These are phyloP conservation scores for Penicillium flavigenum DNA, from an alignment of 495 filamentous ascomycete species.

Conservation along the genomic window DNA sequence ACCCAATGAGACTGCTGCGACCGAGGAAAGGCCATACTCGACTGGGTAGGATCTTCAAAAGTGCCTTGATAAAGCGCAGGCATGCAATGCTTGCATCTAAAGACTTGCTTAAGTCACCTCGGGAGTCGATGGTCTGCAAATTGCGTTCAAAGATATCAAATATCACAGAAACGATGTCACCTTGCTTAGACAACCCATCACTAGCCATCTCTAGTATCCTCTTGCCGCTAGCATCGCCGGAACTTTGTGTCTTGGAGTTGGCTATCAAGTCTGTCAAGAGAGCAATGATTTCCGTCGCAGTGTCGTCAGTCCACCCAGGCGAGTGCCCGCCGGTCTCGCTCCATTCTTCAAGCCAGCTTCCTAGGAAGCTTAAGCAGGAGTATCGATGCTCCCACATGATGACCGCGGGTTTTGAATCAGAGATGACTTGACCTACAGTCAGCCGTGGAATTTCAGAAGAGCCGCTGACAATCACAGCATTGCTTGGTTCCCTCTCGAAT, in stretches of 20 bases:
- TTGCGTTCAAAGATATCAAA: conserved; percentile 81
- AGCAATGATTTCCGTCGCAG: conserved; percentile 61
- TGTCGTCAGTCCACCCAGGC: conserved; percentile 43
- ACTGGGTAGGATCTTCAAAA: conserved; percentile 69
- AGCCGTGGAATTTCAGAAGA: conserved; percentile 54
- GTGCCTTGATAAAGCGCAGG: conserved; percentile 70
- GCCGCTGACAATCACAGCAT: conserved; percentile 40
- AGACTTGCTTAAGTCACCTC: conserved; percentile 49
- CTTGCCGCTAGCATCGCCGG: conserved; percentile 41
- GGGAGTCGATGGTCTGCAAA: conserved; percentile 60
- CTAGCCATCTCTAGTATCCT: conserved; percentile 68
- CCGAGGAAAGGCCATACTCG: conserved; percentile 88
- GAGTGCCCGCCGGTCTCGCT: conserved; percentile 40
- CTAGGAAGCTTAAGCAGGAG: conserved; percentile 74
- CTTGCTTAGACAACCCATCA: conserved; percentile 66
- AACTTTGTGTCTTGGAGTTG: conserved; percentile 29
- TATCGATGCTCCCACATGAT: conserved; percentile 70
- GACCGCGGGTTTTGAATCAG: conserved; percentile 62
- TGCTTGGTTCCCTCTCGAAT: conserved; percentile 23
- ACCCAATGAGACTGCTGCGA: conserved; percentile 71
- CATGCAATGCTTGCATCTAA: conserved; percentile 69
- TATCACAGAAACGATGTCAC: conserved; percentile 77
- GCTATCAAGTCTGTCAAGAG: conserved; percentile 59
- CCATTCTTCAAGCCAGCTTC: conserved; percentile 66
- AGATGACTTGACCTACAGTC: conserved; percentile 68